Evolutionary conservation across 2,329 filamentous ascomycete genomes (phyloP).

Genomic region (Cyphellophora europaea): DNA sequence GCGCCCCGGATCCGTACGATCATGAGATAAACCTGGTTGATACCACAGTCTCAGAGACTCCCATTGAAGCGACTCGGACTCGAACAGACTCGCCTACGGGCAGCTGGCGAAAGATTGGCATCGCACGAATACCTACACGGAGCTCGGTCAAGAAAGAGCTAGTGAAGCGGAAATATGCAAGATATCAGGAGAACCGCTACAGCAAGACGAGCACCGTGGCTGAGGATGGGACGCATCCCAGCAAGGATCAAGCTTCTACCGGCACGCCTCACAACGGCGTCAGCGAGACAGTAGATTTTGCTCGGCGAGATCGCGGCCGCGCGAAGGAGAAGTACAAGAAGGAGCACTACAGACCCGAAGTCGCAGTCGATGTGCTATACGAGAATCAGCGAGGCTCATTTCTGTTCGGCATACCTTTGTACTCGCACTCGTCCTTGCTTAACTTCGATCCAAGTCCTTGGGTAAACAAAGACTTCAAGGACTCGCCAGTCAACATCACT

Average conservation of each 20-base stretch:
- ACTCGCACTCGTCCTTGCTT: constrained; percentile 75
- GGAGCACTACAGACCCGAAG: constrained; percentile 21
- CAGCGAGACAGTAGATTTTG: constrained; percentile 12
- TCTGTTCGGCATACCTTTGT: constrained; percentile 80
- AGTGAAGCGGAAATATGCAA: constrained; percentile 35
- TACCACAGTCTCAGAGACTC: constrained; percentile 25
- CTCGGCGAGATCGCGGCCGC: constrained; percentile 5
- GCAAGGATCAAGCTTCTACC: constrained; percentile 1
- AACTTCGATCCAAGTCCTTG: constrained; percentile 79
- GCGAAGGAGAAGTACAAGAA: constrained; percentile 7
- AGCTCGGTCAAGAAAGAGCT: constrained; percentile 30
- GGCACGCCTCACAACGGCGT: neutral
- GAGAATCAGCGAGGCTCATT: constrained; percentile 92
- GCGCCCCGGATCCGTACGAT: constrained; percentile 15
- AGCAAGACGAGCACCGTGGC: constrained; percentile 5
- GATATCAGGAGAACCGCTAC: constrained; percentile 43
- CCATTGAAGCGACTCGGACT: constrained; percentile 16
- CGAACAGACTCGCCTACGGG: constrained; percentile 16
- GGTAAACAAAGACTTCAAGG: constrained; percentile 58
- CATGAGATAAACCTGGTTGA: constrained; percentile 27
- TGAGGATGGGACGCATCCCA: neutral
- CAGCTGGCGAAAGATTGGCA: constrained; percentile 14
- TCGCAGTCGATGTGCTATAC: constrained; percentile 75
- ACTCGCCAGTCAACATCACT: constrained; percentile 59
- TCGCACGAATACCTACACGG: constrained; percentile 22